phyloP scores from a whole-genome alignment of 805 yeast species.

The Myxozyma geophila region DNA sequence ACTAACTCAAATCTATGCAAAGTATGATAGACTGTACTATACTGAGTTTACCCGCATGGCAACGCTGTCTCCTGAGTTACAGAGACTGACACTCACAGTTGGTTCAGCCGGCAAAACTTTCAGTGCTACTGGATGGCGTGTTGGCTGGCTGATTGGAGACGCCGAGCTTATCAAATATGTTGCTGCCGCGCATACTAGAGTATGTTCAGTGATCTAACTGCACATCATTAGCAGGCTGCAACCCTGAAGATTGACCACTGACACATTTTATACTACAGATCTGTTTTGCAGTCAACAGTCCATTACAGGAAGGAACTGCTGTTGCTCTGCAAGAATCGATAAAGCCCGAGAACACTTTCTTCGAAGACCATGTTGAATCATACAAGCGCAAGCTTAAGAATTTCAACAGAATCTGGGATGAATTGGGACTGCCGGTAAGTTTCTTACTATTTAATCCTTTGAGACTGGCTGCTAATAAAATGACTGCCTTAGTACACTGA shows the following conservation, averaged over 20 bases:
- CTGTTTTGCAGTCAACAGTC: constrained; percentile 88
- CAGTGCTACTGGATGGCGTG: constrained; percentile 99
- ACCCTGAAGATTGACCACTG: not conserved
- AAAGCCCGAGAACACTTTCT: constrained; percentile 60
- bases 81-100: constrained; percentile 78
- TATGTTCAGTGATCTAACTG: not conserved
- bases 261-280: constrained; percentile 47
- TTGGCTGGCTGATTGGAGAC: constrained; percentile 93
- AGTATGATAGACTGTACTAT: constrained; percentile 84
- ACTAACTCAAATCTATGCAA: not conserved
- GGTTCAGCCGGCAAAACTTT: constrained; percentile 98
- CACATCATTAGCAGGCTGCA: not conserved
- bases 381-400: constrained; percentile 75
- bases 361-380: constrained; percentile 65
- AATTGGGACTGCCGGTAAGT: constrained; percentile 70
- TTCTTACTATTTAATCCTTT: too few species aligned
- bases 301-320: constrained; percentile 90
- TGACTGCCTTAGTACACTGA: constrained; percentile 57
- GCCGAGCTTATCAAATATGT: constrained; percentile 80
- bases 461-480: not conserved
- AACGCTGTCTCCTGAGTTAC: constrained; percentile 76
- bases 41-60: constrained; percentile 82
- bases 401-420: constrained; percentile 79
- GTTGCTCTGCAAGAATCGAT: constrained; percentile 67
- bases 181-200: constrained; percentile 85